These are phyloP conservation scores for Endothia cerciana DNA, from an alignment of 2,329 filamentous ascomycete genomes.

Conservation along the genomic window DNA sequence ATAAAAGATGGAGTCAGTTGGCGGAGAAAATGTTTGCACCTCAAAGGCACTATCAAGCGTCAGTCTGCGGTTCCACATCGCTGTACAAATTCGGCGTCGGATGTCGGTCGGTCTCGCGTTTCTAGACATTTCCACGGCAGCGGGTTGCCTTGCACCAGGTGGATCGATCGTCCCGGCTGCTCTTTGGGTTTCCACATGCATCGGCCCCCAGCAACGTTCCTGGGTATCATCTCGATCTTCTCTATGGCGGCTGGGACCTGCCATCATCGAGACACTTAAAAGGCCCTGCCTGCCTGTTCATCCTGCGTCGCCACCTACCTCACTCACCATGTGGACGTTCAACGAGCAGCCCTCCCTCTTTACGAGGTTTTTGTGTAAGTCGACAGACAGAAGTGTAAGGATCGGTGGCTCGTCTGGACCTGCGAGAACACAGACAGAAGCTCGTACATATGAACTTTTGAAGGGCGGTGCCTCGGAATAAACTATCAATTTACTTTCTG, in stretches of 20 bases:
- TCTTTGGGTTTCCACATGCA: background rate
- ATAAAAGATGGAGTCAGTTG: background rate
- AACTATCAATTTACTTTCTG: background rate
- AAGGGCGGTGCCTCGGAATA: background rate
- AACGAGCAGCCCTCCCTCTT: background rate
- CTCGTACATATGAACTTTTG: background rate
- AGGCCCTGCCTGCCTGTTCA: background rate
- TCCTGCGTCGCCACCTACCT: background rate
- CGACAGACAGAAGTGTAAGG: background rate
- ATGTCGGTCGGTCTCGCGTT: conserved; percentile 11
- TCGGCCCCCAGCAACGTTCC: background rate
- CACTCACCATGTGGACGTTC: background rate
- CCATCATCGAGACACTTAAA: background rate
- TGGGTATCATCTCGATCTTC: background rate
- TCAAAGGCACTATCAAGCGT: too few relatives aligned
- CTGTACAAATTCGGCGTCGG: background rate
- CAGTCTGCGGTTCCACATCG: too few relatives aligned
- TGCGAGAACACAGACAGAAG: background rate
- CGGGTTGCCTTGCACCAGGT: background rate
- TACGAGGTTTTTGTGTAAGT: background rate
- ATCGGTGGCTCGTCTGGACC: background rate
- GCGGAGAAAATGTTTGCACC: background rate
- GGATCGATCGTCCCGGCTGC: background rate
- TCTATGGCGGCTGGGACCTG: background rate
- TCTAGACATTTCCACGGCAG: conserved; percentile 11